Percentiles rank a stretch among this genome's conserved stretches.
Evolutionary conservation across 1,284 basidiomycete species (phyloP).

Genomic region (Cerioporus squamosus): DNA sequence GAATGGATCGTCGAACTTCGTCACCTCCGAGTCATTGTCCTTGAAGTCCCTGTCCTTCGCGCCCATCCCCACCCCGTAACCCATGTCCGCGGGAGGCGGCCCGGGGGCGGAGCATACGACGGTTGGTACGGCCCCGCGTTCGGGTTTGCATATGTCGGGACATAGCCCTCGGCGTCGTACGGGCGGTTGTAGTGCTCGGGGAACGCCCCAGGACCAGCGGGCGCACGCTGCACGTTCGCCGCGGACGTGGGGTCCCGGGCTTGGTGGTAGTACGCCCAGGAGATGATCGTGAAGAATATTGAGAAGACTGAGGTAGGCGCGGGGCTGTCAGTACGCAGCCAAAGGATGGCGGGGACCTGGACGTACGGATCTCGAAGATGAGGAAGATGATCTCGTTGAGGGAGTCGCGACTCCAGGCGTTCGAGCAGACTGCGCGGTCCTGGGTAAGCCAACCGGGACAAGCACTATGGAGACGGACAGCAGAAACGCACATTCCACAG

Average conservation of each 20-base stretch:
- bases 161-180: constrained; percentile 35
- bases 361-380: constrained; percentile 54
- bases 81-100: constrained; percentile 46
- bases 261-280: constrained; percentile 75
- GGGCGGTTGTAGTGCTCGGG: constrained; percentile 47
- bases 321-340: not conserved
- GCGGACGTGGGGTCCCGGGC: constrained; percentile 60
- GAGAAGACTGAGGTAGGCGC: constrained; percentile 47
- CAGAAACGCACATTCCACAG: constrained; percentile 46
- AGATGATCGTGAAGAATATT: constrained; percentile 60
- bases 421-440: constrained; percentile 52
- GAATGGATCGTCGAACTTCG: constrained; percentile 48
- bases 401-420: constrained; percentile 60
- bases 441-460: not conserved
- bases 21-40: constrained; percentile 34
- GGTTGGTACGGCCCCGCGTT: constrained; percentile 3
- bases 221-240: constrained; percentile 40
- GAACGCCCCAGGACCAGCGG: constrained; percentile 31
- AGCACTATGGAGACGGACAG: not conserved
- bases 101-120: constrained; percentile 49
- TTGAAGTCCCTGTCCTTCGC: constrained; percentile 36
- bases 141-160: constrained; percentile 33
- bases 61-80: constrained; percentile 31
- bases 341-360: not conserved
- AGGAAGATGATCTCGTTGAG: constrained; percentile 65